Conservation (phyloP, 306 rosid genomes). For the Prunus armeniaca region DNA sequence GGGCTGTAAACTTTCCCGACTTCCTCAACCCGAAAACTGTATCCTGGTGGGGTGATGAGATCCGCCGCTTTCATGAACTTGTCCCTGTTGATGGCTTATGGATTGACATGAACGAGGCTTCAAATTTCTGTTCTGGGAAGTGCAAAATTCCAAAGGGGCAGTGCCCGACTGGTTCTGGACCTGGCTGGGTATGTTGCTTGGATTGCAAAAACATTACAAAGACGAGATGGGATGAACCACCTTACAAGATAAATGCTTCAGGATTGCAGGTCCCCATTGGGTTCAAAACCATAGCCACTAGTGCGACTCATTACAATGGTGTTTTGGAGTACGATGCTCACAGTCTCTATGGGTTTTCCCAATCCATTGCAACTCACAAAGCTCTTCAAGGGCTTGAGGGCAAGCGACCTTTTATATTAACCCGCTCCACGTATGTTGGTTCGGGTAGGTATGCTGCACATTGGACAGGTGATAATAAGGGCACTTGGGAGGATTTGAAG, state of each 20-base stretch:
- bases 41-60: conserved; percentile 90
- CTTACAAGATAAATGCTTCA: conserved; percentile 91
- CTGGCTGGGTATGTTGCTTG: conserved; percentile 90
- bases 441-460: conserved; percentile 90
- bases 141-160: conserved; percentile 70
- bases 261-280: conserved; percentile 80
- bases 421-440: conserved; percentile 89
- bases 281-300: conserved; percentile 88
- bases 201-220: conserved; percentile 88
- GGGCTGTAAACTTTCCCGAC: conserved; percentile 93
- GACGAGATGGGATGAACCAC: conserved; percentile 93
- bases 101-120: conserved; percentile 97
- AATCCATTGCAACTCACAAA: conserved; percentile 80
- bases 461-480: conserved; percentile 97
- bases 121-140: conserved; percentile 88
- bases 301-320: conserved; percentile 87
- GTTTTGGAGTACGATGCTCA: conserved; percentile 94
- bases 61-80: conserved; percentile 87
- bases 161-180: conserved; percentile 73
- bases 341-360: conserved; percentile 87
- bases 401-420: conserved; percentile 76
- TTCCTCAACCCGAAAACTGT: conserved; percentile 90
- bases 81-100: conserved; percentile 93
- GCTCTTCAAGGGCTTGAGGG: conserved; percentile 82
- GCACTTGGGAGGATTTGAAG: conserved; percentile 79